A percentile compares a stretch with the other conserved stretches of the same genome.
Evolutionary conservation across 1,284 basidiomycete genomes (phyloP).

Genomic region (Sporisorium graminicola): DNA sequence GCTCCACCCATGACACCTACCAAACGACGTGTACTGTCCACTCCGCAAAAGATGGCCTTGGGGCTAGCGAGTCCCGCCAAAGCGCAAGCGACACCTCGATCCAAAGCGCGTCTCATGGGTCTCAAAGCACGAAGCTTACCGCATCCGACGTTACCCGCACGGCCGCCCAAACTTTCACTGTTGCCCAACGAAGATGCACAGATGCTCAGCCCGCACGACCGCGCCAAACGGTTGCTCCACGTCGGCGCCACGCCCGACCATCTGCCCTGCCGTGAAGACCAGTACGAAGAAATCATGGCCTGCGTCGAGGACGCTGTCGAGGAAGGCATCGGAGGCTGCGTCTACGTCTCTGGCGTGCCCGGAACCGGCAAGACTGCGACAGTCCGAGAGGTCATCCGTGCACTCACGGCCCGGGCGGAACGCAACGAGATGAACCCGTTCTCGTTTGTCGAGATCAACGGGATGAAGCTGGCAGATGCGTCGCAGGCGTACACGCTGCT

Average conservation of each 20-base stretch:
- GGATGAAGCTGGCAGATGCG: slow-evolving; percentile 76
- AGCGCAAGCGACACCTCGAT: slow-evolving; percentile 46
- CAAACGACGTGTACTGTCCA: slow-evolving; percentile 39
- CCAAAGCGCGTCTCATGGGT: slow-evolving; percentile 45
- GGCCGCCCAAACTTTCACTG: slow-evolving; percentile 53
- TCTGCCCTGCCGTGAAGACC: slow-evolving; percentile 88
- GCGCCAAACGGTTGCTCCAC: slow-evolving; percentile 77
- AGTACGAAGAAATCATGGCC: slow-evolving; percentile 82
- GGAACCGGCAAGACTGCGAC: slow-evolving; percentile 93
- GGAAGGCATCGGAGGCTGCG: slow-evolving; percentile 91
- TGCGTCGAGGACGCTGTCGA: slow-evolving; percentile 88
- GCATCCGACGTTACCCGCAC: slow-evolving; percentile 52
- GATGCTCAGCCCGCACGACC: slow-evolving; percentile 53
- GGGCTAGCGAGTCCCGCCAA: slow-evolving; percentile 44
- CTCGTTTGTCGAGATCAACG: slow-evolving; percentile 98
- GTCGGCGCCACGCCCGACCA: slow-evolving; percentile 92
- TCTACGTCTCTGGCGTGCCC: slow-evolving; percentile 93
- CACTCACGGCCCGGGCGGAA: slow-evolving; percentile 49
- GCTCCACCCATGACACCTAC: slow-evolving; percentile 42
- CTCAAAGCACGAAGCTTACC: slow-evolving; percentile 41
- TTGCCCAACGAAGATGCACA: slow-evolving; percentile 37
- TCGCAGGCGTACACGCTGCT: slow-evolving; percentile 65
- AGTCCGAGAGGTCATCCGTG: slow-evolving; percentile 90
- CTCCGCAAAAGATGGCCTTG: slow-evolving; percentile 30
- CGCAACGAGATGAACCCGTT: slow-evolving; percentile 88